Base-by-base conservation (phyloP, 495 filamentous ascomycete species). In the Penicilliopsis zonata region DNA sequence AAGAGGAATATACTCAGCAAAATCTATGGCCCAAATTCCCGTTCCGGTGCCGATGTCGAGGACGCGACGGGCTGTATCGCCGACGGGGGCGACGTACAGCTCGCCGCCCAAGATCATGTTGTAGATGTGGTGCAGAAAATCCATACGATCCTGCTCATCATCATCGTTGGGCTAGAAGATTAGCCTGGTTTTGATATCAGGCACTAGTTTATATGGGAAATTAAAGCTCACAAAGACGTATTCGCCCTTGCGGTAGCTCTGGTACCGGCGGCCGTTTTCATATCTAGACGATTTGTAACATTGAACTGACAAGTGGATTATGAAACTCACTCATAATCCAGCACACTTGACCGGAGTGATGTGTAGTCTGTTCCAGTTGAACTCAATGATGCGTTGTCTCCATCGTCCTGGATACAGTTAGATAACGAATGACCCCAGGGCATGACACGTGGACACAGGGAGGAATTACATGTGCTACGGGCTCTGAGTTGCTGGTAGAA, bases 21-120 rank as follows among this genome's bases (percentile, higher is more conserved):
- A 73, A 44, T 69, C 72, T 33, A 77, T 69, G 20, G 71, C 72
- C 72, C 74, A 80, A 20, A 77, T 74, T 19, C 76, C 64, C 2
- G 64, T 69, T 2, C 79, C 80, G 1, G 78, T 82, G 26, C 80
- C 80, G 22, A 83, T 44, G 41, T 85, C 80, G 7, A 83, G 58
- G 13, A 78, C 67, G 34, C 70, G 70, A 34, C 78, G 64, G 1
- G 69, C 61, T n/a, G 66, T 52, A 7, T 50, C 29, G 13, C 50
- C 59, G 10, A 84, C 54, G 4, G 80, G 80, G 0, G 80, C 67
- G 3, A 76, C 53, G 40, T 63, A 69, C 5, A 78, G 55, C 25
- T 62, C 62, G n/a, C 76, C 75, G 15, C 59, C 63, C 2, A 78
- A 51, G 10, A 75, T 46, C 18, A 70, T 46, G 9, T 56, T 52